Percentiles rank a stretch among this genome's conserved stretches.
These are phyloP conservation scores for Yamadazyma oceani DNA, from an alignment of 1,139 yeast genomes.

Conservation along the genomic window DNA sequence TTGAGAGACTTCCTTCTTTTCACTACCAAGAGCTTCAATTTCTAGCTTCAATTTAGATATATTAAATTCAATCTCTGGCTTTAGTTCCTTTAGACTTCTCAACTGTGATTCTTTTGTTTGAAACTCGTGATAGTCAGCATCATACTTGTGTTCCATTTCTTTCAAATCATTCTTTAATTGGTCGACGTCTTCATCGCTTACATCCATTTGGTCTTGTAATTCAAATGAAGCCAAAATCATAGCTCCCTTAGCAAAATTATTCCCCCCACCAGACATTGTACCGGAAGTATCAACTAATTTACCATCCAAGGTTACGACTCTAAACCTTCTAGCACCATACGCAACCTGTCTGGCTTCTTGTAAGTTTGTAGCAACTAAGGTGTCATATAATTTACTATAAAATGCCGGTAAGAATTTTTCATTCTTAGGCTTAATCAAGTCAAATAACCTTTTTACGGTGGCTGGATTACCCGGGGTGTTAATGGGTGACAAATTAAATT, in stretches of 20 bases:
- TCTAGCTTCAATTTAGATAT: conserved; percentile 65
- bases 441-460: conserved; percentile 78
- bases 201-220: conserved; percentile 21
- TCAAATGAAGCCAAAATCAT: conserved; percentile 50
- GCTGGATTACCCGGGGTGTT: conserved; percentile 67
- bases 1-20: conserved; percentile 42
- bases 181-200: conserved; percentile 60
- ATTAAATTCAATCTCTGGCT: conserved; percentile 69
- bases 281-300: conserved; percentile 93
- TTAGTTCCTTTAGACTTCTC: conserved; percentile 56
- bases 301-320: conserved; percentile 93
- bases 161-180: conserved; percentile 54
- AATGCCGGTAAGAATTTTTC: conserved; percentile 81
- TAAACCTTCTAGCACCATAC: conserved; percentile 74
- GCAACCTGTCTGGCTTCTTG: conserved; percentile 87
- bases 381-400: conserved; percentile 81
- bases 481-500: conserved; percentile 59
- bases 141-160: conserved; percentile 56
- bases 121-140: conserved; percentile 50
- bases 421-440: conserved; percentile 69
- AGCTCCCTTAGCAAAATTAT: conserved; percentile 59
- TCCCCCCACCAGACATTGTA: conserved; percentile 97
- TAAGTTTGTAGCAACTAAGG: conserved; percentile 79
- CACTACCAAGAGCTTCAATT: conserved; percentile 53
- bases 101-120: conserved; percentile 62